Percentiles rank a stretch among this genome's conserved stretches.
Evolutionary conservation across 2,329 filamentous ascomycete genomes (phyloP).

Genomic region (Trichoderma afroharzianum): DNA sequence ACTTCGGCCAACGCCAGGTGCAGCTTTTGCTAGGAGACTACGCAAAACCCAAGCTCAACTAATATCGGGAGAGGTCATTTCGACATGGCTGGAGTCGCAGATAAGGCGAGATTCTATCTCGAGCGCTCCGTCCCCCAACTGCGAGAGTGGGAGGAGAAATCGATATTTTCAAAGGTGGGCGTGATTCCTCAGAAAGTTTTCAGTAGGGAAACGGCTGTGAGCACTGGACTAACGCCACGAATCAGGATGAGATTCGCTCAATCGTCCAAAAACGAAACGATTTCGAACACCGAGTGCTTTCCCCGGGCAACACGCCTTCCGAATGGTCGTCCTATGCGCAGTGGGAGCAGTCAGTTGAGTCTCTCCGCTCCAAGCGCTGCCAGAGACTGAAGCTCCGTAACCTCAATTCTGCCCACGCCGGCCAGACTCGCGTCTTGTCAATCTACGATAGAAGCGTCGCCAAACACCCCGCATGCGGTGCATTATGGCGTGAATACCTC

Average conservation of each 20-base stretch:
- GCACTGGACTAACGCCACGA: neutral
- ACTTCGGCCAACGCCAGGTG: conserved; percentile 17
- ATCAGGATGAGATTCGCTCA: conserved; percentile 79
- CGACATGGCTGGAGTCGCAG: conserved; percentile 75
- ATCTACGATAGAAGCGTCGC: conserved; percentile 83
- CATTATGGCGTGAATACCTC: conserved; percentile 87
- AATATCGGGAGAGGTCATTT: neutral
- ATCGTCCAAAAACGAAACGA: conserved; percentile 89
- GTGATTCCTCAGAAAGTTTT: no score
- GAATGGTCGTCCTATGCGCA: conserved; percentile 83
- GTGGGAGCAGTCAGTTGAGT: conserved; percentile 67
- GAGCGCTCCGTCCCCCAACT: conserved; percentile 91
- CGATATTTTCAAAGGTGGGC: conserved; percentile 76
- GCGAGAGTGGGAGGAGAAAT: conserved; percentile 86
- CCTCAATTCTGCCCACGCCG: conserved; percentile 61
- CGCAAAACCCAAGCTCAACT: conserved; percentile 3
- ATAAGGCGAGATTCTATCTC: conserved; percentile 93
- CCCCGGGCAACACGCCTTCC: conserved; percentile 68
- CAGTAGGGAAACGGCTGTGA: neutral
- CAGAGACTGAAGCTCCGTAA: conserved; percentile 73
- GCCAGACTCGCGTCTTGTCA: conserved; percentile 80
- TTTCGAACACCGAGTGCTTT: conserved; percentile 87
- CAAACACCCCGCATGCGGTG: conserved; percentile 77
- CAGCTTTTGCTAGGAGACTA: neutral
- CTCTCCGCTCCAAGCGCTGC: conserved; percentile 76